These are phyloP conservation scores for Funneliformis mosseae DNA, from an alignment of 192 early-diverging fungal genomes.

Conservation along the genomic window DNA sequence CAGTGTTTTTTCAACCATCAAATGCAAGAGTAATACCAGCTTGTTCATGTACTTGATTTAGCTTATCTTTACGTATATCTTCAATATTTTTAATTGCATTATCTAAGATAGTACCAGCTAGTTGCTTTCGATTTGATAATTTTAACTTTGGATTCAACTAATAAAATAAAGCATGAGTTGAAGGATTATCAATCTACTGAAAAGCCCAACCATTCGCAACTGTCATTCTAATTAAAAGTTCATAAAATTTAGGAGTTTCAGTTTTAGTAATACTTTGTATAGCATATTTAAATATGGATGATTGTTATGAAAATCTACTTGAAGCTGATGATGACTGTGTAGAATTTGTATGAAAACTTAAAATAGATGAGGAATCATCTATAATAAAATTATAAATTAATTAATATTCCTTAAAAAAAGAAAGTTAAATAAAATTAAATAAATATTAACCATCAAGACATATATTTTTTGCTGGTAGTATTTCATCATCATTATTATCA, in stretches of 20 bases:
- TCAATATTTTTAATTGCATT: neutral
- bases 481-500: too few relatives aligned
- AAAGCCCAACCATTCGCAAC: conserved; percentile 5
- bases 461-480: too few relatives aligned
- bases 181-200: neutral
- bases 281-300: too few relatives aligned
- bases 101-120: neutral
- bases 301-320: too few relatives aligned
- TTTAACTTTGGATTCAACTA: conserved; percentile 15
- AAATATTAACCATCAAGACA: too few relatives aligned
- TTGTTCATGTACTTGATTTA: conserved; percentile 3
- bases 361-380: neutral
- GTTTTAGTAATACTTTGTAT: too few relatives aligned
- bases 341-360: neutral
- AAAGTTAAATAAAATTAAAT: neutral
- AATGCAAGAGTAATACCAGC: conserved; percentile 19
- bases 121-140: neutral
- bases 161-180: neutral
- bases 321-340: neutral
- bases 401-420: neutral
- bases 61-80: neutral
- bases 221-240: neutral
- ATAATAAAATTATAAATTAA: neutral
- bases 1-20: conserved; percentile 6
- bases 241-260: neutral